Evolutionary conservation across 1,284 basidiomycete species (phyloP).

Genomic region (Athelia sp.): DNA sequence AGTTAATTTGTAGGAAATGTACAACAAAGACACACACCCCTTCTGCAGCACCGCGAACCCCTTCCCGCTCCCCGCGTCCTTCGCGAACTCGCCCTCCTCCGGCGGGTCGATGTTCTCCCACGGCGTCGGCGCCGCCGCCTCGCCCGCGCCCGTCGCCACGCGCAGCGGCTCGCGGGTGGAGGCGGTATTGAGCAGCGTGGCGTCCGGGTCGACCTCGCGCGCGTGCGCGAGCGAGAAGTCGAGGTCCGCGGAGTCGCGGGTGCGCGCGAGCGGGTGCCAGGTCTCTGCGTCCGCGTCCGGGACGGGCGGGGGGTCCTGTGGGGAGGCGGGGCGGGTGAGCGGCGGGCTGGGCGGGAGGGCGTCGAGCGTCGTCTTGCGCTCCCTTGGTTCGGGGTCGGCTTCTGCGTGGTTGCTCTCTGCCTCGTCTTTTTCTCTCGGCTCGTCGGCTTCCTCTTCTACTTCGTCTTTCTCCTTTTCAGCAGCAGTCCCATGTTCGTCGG

Average conservation of each 20-base stretch:
- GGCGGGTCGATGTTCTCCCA: conserved; percentile 58
- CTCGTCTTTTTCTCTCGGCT: too few species aligned
- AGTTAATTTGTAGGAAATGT: too few species aligned
- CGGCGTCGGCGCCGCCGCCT: conserved; percentile 33
- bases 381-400: not conserved
- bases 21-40: conserved; percentile 13
- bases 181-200: conserved; percentile 19
- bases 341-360: conserved; percentile 18
- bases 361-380: not conserved
- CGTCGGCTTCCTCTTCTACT: too few species aligned
- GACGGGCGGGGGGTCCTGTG: not conserved
- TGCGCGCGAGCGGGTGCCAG: not conserved
- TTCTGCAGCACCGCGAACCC: conserved; percentile 18
- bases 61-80: conserved; percentile 18
- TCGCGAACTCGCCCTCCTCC: conserved; percentile 31
- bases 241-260: not conserved
- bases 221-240: conserved; percentile 1
- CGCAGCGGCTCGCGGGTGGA: not conserved
- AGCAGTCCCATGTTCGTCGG: too few species aligned
- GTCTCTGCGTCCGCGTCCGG: not conserved
- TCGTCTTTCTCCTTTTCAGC: too few species aligned
- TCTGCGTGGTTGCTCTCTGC: too few species aligned
- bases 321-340: conserved; percentile 13
- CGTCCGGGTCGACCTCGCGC: conserved; percentile 9
- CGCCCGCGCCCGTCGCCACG: not conserved